phyloP scores from a whole-genome alignment of 768 basidiomycete species.

The Pleurotus platypus region DNA sequence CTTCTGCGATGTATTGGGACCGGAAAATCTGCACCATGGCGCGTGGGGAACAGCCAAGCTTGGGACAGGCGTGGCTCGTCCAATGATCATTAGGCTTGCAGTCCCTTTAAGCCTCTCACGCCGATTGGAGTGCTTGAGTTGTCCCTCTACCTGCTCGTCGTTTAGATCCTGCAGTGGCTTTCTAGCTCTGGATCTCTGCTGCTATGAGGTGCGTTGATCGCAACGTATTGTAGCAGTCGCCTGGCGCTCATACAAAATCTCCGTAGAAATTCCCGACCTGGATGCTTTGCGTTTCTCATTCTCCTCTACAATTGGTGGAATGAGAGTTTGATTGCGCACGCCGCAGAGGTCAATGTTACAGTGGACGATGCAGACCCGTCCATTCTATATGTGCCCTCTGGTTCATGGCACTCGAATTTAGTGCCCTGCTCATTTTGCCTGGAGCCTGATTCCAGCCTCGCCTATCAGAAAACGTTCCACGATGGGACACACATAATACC shows the following conservation, averaged over 20 bases:
- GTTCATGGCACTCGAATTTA: conserved; percentile 30
- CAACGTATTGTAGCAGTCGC: too few relatives aligned
- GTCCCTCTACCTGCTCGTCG: conserved; percentile 5
- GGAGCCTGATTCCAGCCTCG: conserved; percentile 18
- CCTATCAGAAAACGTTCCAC: conserved; percentile 30
- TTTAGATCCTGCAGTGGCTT: background rate
- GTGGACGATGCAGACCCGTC: conserved; percentile 35
- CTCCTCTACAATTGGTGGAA: conserved; percentile 10
- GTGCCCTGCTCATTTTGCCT: conserved; percentile 27
- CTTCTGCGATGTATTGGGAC: conserved; percentile 8
- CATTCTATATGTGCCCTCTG: conserved; percentile 32
- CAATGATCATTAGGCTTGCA: conserved; percentile 1
- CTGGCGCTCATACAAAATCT: too few relatives aligned
- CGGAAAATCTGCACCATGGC: conserved; percentile 7
- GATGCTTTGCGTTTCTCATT: conserved; percentile 5
- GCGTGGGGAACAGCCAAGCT: conserved; percentile 4
- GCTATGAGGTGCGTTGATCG: conserved; percentile 8
- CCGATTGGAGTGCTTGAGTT: background rate
- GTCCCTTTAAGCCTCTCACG: conserved; percentile 9
- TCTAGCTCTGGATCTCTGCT: background rate
- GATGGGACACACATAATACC: conserved; percentile 24
- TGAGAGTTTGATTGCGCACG: conserved; percentile 16
- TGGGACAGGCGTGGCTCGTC: background rate
- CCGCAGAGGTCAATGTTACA: conserved; percentile 26
- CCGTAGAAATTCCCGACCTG: conserved; percentile 7